phyloP scores from a whole-genome alignment of 2,329 filamentous ascomycete genomes.

The Cyphellophora attinorum region DNA sequence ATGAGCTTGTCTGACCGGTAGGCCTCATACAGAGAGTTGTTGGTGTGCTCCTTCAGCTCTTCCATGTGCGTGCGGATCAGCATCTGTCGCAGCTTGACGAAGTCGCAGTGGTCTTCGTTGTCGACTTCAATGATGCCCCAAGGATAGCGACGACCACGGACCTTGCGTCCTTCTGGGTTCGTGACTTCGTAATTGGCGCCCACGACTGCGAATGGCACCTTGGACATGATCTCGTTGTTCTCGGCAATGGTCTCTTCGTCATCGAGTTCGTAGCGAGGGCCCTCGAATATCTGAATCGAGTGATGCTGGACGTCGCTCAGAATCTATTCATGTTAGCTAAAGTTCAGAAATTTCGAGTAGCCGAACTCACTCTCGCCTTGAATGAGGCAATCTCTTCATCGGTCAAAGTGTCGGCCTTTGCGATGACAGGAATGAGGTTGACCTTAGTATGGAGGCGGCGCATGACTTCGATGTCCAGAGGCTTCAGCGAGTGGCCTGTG shows the following conservation, averaged over 20 bases:
- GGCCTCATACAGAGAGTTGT: constrained; percentile 98
- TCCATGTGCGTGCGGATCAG: constrained; percentile 99
- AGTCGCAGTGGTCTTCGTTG: constrained; percentile 99
- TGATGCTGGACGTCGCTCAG: constrained; percentile 94
- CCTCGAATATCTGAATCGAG: constrained; percentile 97
- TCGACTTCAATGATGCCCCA: constrained; percentile 99
- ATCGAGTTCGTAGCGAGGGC: constrained; percentile 94
- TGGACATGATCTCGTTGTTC: constrained; percentile 99
- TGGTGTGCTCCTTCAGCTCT: constrained; percentile 99
- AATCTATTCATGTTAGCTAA: constrained; percentile 54
- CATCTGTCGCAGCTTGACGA: constrained; percentile 99
- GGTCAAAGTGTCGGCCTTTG: constrained; percentile 95
- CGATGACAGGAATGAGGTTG: constrained; percentile 98
- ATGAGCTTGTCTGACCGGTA: constrained; percentile 99
- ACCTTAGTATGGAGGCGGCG: constrained; percentile 99
- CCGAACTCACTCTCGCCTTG: constrained; percentile 77
- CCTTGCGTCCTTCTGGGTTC: constrained; percentile 84
- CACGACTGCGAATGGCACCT: constrained; percentile 96
- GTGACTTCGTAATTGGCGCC: constrained; percentile 92
- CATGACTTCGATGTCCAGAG: constrained; percentile 98
- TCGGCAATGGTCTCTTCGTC: constrained; percentile 99
- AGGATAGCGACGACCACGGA: constrained; percentile 90
- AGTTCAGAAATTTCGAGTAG: not conserved
- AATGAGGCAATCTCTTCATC: constrained; percentile 92
- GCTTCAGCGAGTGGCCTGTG: constrained; percentile 96